Base-by-base conservation (phyloP, 129 eudicot genomes). In the Helichrysum umbraculigerum region DNA sequence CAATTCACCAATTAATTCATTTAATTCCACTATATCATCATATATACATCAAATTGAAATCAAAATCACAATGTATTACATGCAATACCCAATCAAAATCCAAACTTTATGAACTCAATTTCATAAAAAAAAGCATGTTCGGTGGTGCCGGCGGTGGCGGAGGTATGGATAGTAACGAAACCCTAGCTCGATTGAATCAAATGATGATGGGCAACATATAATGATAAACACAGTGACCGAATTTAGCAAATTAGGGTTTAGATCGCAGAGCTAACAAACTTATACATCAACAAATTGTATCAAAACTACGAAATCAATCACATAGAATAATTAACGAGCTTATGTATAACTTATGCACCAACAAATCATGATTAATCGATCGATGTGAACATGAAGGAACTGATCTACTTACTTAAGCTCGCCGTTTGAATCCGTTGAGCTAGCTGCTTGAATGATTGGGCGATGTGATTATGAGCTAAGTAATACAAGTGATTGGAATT, bases 101-200 rank as follows among this genome's bases (percentile, higher is more conserved):
- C 65, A 7, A 20, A 30, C 54, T 34, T 64, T 42, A 15, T 70
- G 51, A 70, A 28, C 70, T 34, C 22, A 60, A 78, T 37, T 42
- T 32, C 25, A 7, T 35, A 28, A 28, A 29, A 8, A 68, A 19
- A n/a, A 80, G 28, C 28, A 25, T 81, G 85, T 81, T 44, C 9
- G 70, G 69, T 14, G 77, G 63, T 9, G 32, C 70, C 69, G 20
- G 58, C 66, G 63, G 68, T 2, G 68, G 56, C 4, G 71, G 80
- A n/a, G 83, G 54, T 16, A 30, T 57, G 77, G 52, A 25, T 58
- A 42, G 72, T 30, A 33, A 63, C 51, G 82, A 79, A 79, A 44
- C 86, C 82, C 82, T 82, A 85, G 39, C 66, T 75, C 77, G 67
- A 67, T 25, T 78, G 32, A 71, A 32, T 59, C 11, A 17, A 68